phyloP scores from a whole-genome alignment of 768 basidiomycete genomes.

The Lactarius tabidus region DNA sequence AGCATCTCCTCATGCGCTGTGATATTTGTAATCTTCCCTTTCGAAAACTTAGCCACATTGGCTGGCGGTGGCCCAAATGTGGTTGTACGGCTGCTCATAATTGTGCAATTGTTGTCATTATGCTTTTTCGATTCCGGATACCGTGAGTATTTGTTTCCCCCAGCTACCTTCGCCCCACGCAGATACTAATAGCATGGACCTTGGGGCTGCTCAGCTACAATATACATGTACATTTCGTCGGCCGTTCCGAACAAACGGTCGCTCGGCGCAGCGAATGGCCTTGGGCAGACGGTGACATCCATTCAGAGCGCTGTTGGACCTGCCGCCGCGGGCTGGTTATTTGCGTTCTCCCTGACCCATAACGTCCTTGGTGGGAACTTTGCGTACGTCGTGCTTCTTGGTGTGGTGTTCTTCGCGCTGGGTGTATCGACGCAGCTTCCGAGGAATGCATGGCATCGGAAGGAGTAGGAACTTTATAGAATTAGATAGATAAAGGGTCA shows the following conservation, averaged over 20 bases:
- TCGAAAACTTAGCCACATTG: constrained; percentile 6
- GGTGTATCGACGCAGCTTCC: background rate
- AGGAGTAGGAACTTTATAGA: background rate
- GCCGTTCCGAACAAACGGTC: constrained; percentile 60
- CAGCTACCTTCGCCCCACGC: background rate
- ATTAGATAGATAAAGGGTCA: background rate
- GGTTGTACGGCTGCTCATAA: background rate
- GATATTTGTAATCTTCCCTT: constrained; percentile 30
- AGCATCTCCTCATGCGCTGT: constrained; percentile 28
- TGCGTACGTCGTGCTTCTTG: background rate
- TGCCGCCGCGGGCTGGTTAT: constrained; percentile 54
- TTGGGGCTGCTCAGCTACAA: constrained; percentile 44
- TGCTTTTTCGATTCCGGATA: background rate
- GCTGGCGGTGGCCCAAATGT: background rate
- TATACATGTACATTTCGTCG: constrained; percentile 65
- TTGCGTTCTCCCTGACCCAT: constrained; percentile 52
- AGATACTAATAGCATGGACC: background rate
- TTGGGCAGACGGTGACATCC: constrained; percentile 35
- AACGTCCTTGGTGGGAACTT: constrained; percentile 19
- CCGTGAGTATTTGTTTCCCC: background rate
- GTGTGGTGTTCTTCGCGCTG: background rate
- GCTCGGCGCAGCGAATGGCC: constrained; percentile 64
- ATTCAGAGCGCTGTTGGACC: constrained; percentile 47
- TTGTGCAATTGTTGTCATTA: background rate
- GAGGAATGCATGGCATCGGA: background rate